Percentiles rank a stretch among this genome's conserved stretches.
Evolutionary conservation across 257 asterid genomes (phyloP).

Genomic region (Solanum rostratum): DNA sequence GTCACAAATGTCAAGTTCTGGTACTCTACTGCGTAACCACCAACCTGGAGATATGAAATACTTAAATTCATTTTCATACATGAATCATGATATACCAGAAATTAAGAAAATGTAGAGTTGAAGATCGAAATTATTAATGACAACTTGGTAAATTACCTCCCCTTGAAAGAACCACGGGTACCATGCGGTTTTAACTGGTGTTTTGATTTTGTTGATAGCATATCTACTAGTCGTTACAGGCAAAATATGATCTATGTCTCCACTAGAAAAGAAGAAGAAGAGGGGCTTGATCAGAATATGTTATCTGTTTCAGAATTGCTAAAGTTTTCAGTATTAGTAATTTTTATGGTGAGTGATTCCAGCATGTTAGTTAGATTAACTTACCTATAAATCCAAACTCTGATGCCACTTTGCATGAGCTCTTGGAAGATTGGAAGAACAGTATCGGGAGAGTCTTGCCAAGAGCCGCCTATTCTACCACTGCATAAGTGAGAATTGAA

Average conservation of each 20-base stretch:
- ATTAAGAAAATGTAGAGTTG: neutral
- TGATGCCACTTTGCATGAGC: slow-evolving; percentile 36
- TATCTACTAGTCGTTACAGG: slow-evolving; percentile 55
- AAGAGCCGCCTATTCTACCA: neutral
- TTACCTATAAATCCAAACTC: slow-evolving; percentile 51
- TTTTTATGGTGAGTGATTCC: neutral
- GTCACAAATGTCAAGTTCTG: slow-evolving; percentile 43
- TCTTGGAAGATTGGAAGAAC: slow-evolving; percentile 40
- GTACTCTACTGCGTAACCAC: slow-evolving; percentile 50
- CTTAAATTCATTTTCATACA: neutral
- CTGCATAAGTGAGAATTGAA: neutral
- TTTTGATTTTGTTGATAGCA: slow-evolving; percentile 32
- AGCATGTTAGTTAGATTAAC: neutral
- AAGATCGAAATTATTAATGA: neutral
- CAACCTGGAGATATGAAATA: slow-evolving; percentile 21
- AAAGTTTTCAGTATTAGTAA: neutral
- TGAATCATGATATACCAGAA: neutral
- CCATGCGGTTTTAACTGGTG: slow-evolving; percentile 39
- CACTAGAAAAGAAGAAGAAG: slow-evolving; percentile 22
- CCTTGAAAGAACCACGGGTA: slow-evolving; percentile 46
- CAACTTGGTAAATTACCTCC: slow-evolving; percentile 18
- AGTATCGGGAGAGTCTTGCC: slow-evolving; percentile 37
- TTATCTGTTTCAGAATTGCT: neutral
- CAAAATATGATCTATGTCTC: slow-evolving; percentile 42
- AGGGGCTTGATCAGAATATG: neutral